A percentile compares a stretch with the other conserved stretches of the same genome.
Conservation (phyloP, 306 rosid genomes). For the Ziziphus jujuba region DNA sequence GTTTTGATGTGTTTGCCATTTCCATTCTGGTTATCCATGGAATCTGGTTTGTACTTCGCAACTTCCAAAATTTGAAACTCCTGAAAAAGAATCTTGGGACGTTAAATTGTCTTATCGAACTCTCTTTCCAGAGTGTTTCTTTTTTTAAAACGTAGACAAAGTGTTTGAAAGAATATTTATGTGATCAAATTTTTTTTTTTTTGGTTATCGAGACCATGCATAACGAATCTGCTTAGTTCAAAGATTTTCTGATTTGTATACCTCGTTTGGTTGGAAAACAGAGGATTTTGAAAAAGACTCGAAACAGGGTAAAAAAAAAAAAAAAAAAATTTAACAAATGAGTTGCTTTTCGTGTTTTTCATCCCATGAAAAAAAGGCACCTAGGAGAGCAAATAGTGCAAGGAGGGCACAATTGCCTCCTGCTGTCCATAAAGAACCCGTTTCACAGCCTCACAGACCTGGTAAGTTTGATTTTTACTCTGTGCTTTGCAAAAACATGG, state of each 20-base stretch:
- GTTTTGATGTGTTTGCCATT: not conserved
- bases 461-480: slow-evolving; percentile 32
- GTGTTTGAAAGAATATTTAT: too few relatives aligned
- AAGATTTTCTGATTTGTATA: too few relatives aligned
- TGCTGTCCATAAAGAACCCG: slow-evolving; percentile 32
- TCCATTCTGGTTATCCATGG: not conserved
- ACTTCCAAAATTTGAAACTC: not conserved
- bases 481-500: not conserved
- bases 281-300: not conserved
- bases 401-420: slow-evolving; percentile 24
- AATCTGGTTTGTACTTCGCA: not conserved
- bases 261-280: not conserved
- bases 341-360: slow-evolving; percentile 86
- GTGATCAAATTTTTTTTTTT: too few relatives aligned
- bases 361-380: slow-evolving; percentile 47
- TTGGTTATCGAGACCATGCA: too few relatives aligned
- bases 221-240: not conserved
- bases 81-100: too few relatives aligned
- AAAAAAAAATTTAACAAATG: too few relatives aligned
- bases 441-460: slow-evolving; percentile 22
- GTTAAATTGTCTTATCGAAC: too few relatives aligned
- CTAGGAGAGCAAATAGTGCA: slow-evolving; percentile 34
- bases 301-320: not conserved
- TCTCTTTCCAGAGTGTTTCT: too few relatives aligned
- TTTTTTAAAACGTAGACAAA: too few relatives aligned